These are phyloP conservation scores for Dryas octopetala DNA, from an alignment of 306 rosid species.

Conservation along the genomic window DNA sequence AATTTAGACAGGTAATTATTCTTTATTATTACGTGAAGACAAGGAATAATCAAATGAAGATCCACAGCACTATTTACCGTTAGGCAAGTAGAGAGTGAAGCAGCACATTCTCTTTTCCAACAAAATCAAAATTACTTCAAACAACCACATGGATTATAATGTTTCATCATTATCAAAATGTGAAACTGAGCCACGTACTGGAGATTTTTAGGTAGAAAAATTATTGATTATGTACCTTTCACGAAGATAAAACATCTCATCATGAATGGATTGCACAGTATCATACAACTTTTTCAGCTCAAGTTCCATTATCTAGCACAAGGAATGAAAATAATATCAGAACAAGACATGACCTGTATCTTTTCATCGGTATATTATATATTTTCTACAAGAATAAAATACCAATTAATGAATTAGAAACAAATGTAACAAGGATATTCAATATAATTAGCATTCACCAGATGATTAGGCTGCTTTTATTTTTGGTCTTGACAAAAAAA, in stretches of 20 bases:
- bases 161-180: neutral
- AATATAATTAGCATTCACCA: neutral
- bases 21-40: neutral
- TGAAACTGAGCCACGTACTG: neutral
- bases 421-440: neutral
- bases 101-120: neutral
- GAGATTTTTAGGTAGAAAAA: conserved; percentile 3
- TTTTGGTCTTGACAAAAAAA: neutral
- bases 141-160: neutral
- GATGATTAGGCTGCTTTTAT: neutral
- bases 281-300: conserved; percentile 79
- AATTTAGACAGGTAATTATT: neutral
- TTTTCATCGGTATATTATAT: neutral
- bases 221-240: conserved; percentile 59
- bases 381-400: neutral
- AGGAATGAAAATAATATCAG: neutral
- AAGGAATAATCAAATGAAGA: neutral
- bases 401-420: neutral
- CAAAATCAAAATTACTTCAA: neutral
- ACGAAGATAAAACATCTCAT: conserved; percentile 95
- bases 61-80: neutral
- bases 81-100: neutral
- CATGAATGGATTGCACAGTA: conserved; percentile 68
- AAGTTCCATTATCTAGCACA: conserved; percentile 71
- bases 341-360: neutral